Evolutionary conservation across 2,329 filamentous ascomycete genomes (phyloP), one percentile per base, ranked within the genome.

Genomic region (Geosmithia morbida): DNA sequence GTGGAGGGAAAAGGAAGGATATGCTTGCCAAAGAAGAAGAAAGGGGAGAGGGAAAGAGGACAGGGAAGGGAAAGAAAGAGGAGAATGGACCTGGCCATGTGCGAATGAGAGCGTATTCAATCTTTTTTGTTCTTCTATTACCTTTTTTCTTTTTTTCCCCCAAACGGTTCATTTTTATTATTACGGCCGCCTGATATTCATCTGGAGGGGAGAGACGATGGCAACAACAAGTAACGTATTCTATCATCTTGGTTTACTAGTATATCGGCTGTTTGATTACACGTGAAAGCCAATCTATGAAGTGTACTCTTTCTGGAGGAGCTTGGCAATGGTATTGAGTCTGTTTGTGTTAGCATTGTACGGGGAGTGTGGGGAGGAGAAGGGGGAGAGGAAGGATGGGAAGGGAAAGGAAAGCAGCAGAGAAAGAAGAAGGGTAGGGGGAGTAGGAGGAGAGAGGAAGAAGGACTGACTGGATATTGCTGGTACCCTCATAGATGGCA

Each of bases 401-500:
- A n/a, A 41, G 20, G n/a, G 17, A 29, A 11, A n/a, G n/a, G n/a
- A n/a, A 29, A 46, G 6, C 10, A 11, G 6, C 41, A 49, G 43
- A 51, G 44, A n/a, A 41, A 39, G 19, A 33, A 29, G n/a, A 46
- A 2, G 1, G 44, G 45, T 13, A n/a, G 39, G 39, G 39, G 7
- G 39, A 18, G 39, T 7, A 18, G 39, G 17, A 41, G 39, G 19
- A 7, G 29, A 45, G 17, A 20, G 17, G 30, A 41, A 30, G 7
- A 19, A 45, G 17, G 16, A 65, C 74, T 66, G 63, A 77, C 75
- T 83, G 79, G 49, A 83, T 83, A 61, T 83, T 83, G 66, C 83
- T 87, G 48, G 85, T 89, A 30, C 92, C 92, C 71, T 96, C 90
- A 63, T 96, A 96, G 56, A 96, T 97, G 53, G 88, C 88, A 10